phyloP scores from a whole-genome alignment of 1,284 basidiomycete species.

The Xerocomus nothofagi region DNA sequence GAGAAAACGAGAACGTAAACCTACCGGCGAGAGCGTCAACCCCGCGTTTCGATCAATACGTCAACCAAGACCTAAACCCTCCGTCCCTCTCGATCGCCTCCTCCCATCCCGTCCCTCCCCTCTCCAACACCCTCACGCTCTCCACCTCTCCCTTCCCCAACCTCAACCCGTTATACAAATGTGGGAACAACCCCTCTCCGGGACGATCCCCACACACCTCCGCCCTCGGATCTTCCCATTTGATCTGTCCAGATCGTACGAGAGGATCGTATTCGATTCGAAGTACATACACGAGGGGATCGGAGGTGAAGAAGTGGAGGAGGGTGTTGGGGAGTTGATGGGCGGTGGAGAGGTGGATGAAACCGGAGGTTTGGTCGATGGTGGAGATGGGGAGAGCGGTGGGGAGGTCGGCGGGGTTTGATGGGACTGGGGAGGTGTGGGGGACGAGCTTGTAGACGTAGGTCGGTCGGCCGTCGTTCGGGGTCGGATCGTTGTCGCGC shows the following conservation, averaged over 20 bases:
- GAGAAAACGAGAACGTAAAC: too few relatives aligned
- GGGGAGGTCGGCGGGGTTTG: constrained; percentile 17
- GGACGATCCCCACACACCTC: constrained; percentile 27
- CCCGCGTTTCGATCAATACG: constrained; percentile 19
- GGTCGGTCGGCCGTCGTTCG: constrained; percentile 18
- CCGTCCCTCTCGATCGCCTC: constrained; percentile 15
- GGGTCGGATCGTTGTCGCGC: too few relatives aligned
- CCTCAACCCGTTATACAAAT: constrained; percentile 30
- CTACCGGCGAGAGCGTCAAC: too few relatives aligned
- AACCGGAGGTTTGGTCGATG: constrained; percentile 26
- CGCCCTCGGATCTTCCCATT: constrained; percentile 28
- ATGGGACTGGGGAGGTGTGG: constrained; percentile 13
- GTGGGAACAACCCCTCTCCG: constrained; percentile 31
- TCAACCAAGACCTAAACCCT: constrained; percentile 22
- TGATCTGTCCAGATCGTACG: constrained; percentile 4
- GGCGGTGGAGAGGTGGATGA: constrained; percentile 34
- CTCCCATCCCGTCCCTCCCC: constrained; percentile 14
- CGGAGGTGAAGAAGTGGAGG: constrained; percentile 19
- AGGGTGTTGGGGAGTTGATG: constrained; percentile 27
- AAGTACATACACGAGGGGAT: constrained; percentile 23
- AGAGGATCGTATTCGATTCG: constrained; percentile 25
- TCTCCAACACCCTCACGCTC: constrained; percentile 21
- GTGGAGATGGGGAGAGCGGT: constrained; percentile 26
- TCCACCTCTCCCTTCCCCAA: constrained; percentile 29
- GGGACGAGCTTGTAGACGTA: constrained; percentile 34